Percentiles rank a stretch among this genome's conserved stretches.
These are phyloP conservation scores for Carex scoparia DNA, from an alignment of 176 grass and related monocot species.

Conservation along the genomic window DNA sequence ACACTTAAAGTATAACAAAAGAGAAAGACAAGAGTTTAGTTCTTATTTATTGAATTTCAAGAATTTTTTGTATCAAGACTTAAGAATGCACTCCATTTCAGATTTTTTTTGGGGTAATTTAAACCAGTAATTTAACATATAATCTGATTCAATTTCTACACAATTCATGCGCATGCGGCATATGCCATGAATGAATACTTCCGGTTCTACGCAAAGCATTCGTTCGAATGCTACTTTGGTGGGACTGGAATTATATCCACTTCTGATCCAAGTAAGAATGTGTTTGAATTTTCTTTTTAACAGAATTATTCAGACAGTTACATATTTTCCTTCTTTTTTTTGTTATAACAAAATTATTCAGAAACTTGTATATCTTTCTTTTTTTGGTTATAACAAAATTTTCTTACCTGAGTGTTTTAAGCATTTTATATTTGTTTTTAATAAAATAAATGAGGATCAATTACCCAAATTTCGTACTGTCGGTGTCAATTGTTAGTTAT, in stretches of 20 bases:
- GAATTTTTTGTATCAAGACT: too few species aligned
- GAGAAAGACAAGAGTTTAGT: too few species aligned
- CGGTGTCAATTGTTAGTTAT: background rate
- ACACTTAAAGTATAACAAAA: too few species aligned
- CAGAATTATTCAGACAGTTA: background rate
- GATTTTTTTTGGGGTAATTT: too few species aligned
- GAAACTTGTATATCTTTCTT: background rate
- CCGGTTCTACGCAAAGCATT: conserved; percentile 42
- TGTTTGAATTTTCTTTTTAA: background rate
- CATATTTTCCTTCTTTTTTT: background rate
- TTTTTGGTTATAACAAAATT: background rate
- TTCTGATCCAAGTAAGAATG: conserved; percentile 60
- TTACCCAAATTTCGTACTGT: background rate
- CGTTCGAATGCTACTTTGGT: conserved; percentile 60
- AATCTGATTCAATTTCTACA: conserved; percentile 4
- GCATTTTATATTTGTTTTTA: too few species aligned
- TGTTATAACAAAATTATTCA: background rate
- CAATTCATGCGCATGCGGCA: conserved; percentile 47
- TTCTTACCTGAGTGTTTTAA: too few species aligned
- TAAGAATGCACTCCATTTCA: too few species aligned
- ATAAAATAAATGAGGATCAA: background rate
- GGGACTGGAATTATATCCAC: conserved; percentile 43
- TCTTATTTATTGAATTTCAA: too few species aligned
- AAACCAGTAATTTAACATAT: too few species aligned
- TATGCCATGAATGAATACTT: conserved; percentile 87